Conservation (phyloP, 2,329 filamentous ascomycete genomes). For the Diaporthe nobilis region DNA sequence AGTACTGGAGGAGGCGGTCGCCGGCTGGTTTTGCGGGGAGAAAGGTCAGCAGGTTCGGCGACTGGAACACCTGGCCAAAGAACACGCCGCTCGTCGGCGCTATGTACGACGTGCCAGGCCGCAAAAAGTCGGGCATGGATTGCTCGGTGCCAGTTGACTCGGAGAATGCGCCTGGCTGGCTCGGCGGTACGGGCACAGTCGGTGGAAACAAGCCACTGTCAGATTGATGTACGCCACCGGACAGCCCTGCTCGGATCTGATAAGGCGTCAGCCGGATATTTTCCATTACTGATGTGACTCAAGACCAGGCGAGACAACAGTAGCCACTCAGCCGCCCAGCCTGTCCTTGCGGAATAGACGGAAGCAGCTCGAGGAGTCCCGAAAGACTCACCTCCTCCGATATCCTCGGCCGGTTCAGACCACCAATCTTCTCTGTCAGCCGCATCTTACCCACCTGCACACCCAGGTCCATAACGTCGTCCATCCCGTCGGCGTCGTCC, state of each 20-base stretch:
- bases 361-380: background rate
- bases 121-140: slow-evolving; percentile 68
- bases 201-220: slow-evolving; percentile 36
- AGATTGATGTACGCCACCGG: slow-evolving; percentile 43
- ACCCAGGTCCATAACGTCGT: slow-evolving; percentile 80
- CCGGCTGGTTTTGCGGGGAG: slow-evolving; percentile 71
- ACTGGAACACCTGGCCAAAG: slow-evolving; percentile 67
- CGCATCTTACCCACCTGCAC: slow-evolving; percentile 79
- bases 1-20: slow-evolving; percentile 75
- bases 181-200: slow-evolving; percentile 43
- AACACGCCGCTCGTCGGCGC: slow-evolving; percentile 77
- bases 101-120: slow-evolving; percentile 76
- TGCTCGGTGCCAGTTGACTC: slow-evolving; percentile 47
- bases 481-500: slow-evolving; percentile 67
- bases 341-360: background rate
- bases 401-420: slow-evolving; percentile 78
- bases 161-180: slow-evolving; percentile 17
- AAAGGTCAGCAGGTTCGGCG: slow-evolving; percentile 69
- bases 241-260: slow-evolving; percentile 54
- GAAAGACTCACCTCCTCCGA: slow-evolving; percentile 72
- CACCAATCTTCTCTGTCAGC: slow-evolving; percentile 81
- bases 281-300: background rate
- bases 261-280: slow-evolving; percentile 11
- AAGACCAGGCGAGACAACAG: background rate
- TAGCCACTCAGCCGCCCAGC: background rate